phyloP scores from a whole-genome alignment of 768 basidiomycete species.

The Russula dissimulans region DNA sequence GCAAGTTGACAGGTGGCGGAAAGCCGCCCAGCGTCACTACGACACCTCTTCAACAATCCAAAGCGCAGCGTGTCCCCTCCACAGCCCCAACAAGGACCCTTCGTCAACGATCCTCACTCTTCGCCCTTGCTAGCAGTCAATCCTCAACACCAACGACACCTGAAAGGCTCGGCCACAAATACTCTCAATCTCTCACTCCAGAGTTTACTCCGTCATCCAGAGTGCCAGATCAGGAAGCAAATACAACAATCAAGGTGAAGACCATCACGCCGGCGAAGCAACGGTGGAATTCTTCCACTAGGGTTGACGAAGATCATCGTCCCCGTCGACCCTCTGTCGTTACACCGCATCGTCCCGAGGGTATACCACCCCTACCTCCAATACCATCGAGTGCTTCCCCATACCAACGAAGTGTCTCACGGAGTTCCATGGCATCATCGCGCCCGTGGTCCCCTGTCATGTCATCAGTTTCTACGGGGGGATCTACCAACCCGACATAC shows the following conservation, averaged over 20 bases:
- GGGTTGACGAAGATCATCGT: constrained; percentile 53
- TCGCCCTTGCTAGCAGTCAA: constrained; percentile 37
- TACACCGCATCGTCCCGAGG: constrained; percentile 19
- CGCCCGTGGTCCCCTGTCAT: constrained; percentile 20
- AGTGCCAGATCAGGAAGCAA: constrained; percentile 30
- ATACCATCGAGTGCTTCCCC: constrained; percentile 6
- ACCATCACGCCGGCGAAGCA: constrained; percentile 3
- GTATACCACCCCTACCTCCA: not conserved
- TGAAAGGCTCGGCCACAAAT: constrained; percentile 53
- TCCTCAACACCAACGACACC: constrained; percentile 42
- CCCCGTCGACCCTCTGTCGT: constrained; percentile 41
- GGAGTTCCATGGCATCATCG: constrained; percentile 20
- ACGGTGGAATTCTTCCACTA: constrained; percentile 81
- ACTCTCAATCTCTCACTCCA: constrained; percentile 63
- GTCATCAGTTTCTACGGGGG: constrained; percentile 18
- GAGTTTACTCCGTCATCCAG: constrained; percentile 48
- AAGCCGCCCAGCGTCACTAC: constrained; percentile 26
- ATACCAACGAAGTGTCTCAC: constrained; percentile 16
- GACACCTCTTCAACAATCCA: constrained; percentile 39
- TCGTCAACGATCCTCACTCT: constrained; percentile 57
- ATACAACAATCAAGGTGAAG: constrained; percentile 34
- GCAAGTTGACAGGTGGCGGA: constrained; percentile 48
- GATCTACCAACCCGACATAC: constrained; percentile 32
- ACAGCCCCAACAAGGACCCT: constrained; percentile 47
- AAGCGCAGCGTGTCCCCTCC: constrained; percentile 37